Percentiles rank a stretch among this genome's conserved stretches.
Evolutionary conservation across 106 monocot species (phyloP).

Genomic region (Alisma plantagoaquatica): DNA sequence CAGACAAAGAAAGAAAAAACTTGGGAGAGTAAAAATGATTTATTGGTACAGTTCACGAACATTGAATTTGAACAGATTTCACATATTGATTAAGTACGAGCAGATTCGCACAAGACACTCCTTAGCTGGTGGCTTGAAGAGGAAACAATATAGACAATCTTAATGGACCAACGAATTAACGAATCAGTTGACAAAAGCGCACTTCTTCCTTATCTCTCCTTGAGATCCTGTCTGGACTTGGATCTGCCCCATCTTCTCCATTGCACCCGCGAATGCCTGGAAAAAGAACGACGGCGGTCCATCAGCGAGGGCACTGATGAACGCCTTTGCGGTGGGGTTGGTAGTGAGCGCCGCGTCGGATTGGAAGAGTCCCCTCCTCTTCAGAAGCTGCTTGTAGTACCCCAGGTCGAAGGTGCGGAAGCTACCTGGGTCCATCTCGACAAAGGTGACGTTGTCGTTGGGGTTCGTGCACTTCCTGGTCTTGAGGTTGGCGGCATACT

Average conservation of each 20-base stretch:
- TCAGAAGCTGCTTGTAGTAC: constrained; percentile 9
- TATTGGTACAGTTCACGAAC: too few species aligned
- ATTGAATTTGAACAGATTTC: too few species aligned
- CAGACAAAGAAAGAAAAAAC: too few species aligned
- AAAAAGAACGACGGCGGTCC: constrained; percentile 1
- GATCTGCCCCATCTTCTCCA: constrained; percentile 18
- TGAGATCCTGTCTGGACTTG: constrained; percentile 5
- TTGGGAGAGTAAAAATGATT: too few species aligned
- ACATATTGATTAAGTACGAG: too few species aligned
- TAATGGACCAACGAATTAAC: too few species aligned
- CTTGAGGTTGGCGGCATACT: constrained; percentile 7
- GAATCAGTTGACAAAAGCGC: constrained; percentile 20
- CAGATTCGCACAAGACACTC: too few species aligned
- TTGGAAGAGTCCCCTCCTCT: constrained; percentile 12
- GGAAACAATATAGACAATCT: too few species aligned
- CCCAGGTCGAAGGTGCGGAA: constrained; percentile 3
- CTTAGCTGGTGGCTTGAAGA: too few species aligned
- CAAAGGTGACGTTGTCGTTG: constrained; percentile 2
- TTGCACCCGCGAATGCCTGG: constrained; percentile 7
- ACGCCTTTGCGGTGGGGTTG: not conserved
- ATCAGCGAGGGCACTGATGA: not conserved
- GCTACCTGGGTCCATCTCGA: constrained; percentile 20
- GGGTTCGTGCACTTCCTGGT: constrained; percentile 7
- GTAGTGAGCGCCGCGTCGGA: constrained; percentile 12
- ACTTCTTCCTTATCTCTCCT: constrained; percentile 22